Conservation (phyloP, 306 rosid genomes). For the Delonix regia region DNA sequence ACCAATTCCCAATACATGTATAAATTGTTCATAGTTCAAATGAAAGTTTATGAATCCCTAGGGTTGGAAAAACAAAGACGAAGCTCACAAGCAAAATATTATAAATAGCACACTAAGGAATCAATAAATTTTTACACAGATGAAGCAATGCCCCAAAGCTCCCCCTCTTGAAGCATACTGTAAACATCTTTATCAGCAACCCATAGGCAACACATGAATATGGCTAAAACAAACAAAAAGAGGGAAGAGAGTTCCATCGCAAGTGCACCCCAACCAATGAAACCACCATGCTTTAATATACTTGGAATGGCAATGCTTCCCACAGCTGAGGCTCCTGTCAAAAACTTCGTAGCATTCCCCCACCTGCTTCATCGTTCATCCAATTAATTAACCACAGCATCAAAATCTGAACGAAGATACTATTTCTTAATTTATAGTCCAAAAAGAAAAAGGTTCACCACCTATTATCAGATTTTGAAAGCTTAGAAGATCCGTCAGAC, state of each 20-base stretch:
- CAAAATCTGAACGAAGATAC: background rate
- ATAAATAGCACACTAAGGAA: slow-evolving; percentile 17
- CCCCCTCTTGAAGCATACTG: slow-evolving; percentile 48
- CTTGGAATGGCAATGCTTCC: slow-evolving; percentile 92
- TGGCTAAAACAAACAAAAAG: slow-evolving; percentile 62
- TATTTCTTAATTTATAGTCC: no score
- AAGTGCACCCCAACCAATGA: slow-evolving; percentile 87
- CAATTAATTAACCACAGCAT: slow-evolving; percentile 20
- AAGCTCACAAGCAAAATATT: no score
- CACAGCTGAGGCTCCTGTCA: slow-evolving; percentile 74
- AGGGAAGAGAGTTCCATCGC: slow-evolving; percentile 83
- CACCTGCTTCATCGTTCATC: slow-evolving; percentile 74
- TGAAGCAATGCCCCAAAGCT: slow-evolving; percentile 22
- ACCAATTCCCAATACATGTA: no score
- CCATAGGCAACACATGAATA: slow-evolving; percentile 65
- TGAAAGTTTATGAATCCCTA: no score
- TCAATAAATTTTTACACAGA: slow-evolving; percentile 41
- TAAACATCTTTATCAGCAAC: slow-evolving; percentile 56
- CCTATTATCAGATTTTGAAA: slow-evolving; percentile 65
- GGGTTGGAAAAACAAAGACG: no score
- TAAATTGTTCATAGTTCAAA: no score
- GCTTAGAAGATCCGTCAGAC: slow-evolving; percentile 55
- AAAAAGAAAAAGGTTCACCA: no score
- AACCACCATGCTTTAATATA: slow-evolving; percentile 80
- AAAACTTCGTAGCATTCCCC: slow-evolving; percentile 81